Evolutionary conservation across 495 filamentous ascomycete genomes (phyloP), one percentile per base, ranked within the genome.

Genomic region (Cudoniella acicularis): DNA sequence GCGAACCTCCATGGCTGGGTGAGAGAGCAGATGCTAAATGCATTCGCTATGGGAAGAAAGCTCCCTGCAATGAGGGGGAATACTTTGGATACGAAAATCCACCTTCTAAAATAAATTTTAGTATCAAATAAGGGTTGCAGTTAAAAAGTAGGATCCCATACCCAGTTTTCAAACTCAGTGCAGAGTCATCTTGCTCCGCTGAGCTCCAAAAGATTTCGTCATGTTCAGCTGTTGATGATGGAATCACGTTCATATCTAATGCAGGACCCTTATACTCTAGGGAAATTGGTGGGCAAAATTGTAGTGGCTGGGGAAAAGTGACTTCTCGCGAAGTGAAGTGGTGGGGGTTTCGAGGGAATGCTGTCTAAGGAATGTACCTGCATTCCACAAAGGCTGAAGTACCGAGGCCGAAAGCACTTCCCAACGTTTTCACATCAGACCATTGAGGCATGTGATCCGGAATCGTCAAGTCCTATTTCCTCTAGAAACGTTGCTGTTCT

Each of bases 21-120:
- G 26, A 94, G 73, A 25, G 87, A 84, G 66, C 87, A 88, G 43
- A 94, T 84, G 67, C 80, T 88, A 78, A 93, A 89, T 25, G 87
- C 84, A 42, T 73, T 75, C 20, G 90, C 90, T 46, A 92, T 87
- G 4, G 90, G 90, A 0, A 90, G 90, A 46, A 94, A 85, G 0
- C 90, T 92, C 48, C 87, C 89, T 49, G 90, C 89, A 26, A 91
- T 75, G 65, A 94, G 79, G 23, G 90, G 90, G 62, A 89, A 88
- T 11, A 83, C 87, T 0, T 88, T 87, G 30, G 30, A 36, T 36
- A 36, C 30, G 13, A 36, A 36, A 13, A 6, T 36, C 30, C 30
- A 36, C 13, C 30, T 36, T 36, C 30, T 36, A 13, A 6, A 6
- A 36, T 36, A 36, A 36, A 6, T 13, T 4, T 36, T 13, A 36